Evolutionary conservation across 768 basidiomycete genomes (phyloP), one percentile per base, ranked within the genome.

Genomic region (Cyclocybe aegerita): DNA sequence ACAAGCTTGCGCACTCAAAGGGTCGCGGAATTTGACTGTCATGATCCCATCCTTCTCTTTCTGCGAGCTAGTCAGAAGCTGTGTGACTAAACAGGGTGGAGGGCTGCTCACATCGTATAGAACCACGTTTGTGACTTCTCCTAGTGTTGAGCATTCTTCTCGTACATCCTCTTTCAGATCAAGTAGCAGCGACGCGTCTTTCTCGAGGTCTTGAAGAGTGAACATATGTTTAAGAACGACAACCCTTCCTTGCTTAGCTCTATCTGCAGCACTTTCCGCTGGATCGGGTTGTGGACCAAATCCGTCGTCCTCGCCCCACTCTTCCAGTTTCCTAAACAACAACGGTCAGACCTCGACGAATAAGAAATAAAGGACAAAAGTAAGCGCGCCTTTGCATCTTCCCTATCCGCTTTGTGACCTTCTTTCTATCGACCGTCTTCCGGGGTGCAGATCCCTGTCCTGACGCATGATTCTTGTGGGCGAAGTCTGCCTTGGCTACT

Each of bases 191-290:
- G 90, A 77, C 0, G 90, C 74, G 60, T 98, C 94, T 58, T 93
- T 83, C 31, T 91, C 86, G 0, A 98, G 78, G 56, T 94, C 90
- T 59, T 87, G 67, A 14, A 92, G 73, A 4, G 88, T 87, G 63
- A 99, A 99, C 94, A 98, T 98, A 60, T 93, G 85, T 65, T 92
- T 95, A 55, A 99, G 73, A 0, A 99, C 93, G 7, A 97, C 95
- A 3, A 98, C 88, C 31, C 93, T 81, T 65, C 76, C 78, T 60
- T 79, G 80, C 63, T 81, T 77, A 65, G 80, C 80, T 30, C 66
- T 64, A 5, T 70, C 62, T 16, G 72, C 67, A 29, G 59, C 63
- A 15, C 71, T 66, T 55, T 88, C 85, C 43, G 79, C 79, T 15
- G 78, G 77, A 12, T 82, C 77, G 44, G 79, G 73, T 11, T 77